Evolutionary conservation across 2,329 filamentous ascomycete species (phyloP).

Genomic region (Chalaropsis ovoidea): DNA sequence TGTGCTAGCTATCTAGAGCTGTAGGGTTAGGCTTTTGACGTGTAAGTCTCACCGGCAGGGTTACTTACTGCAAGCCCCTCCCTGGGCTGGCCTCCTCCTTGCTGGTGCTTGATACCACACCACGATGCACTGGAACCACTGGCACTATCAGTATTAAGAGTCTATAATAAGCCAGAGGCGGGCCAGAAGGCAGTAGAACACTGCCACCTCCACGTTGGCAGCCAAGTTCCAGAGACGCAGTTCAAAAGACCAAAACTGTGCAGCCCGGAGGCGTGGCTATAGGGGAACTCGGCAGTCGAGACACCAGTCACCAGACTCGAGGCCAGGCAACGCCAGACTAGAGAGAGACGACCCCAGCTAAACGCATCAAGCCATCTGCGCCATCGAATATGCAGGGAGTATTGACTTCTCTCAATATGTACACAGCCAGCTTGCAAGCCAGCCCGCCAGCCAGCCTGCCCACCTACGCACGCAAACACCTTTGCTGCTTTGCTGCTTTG

Average conservation of each 20-base stretch:
- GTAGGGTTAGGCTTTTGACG: background rate
- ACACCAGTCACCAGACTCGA: background rate
- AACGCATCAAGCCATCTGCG: no score
- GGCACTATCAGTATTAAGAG: background rate
- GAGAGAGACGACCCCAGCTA: no score
- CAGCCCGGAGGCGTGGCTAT: background rate
- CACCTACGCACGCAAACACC: no score
- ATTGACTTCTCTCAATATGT: background rate
- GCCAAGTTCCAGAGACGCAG: background rate
- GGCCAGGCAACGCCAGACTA: no score
- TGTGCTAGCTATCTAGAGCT: no score
- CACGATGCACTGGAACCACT: background rate
- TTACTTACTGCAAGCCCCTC: background rate
- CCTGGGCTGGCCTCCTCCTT: background rate
- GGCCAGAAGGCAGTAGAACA: background rate
- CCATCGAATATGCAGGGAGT: background rate
- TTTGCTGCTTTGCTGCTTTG: background rate
- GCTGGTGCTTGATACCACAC: background rate
- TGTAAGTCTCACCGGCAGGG: background rate
- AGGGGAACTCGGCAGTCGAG: background rate
- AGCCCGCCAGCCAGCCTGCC: background rate
- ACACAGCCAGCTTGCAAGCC: background rate
- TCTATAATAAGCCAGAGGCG: no score
- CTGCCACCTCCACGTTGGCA: background rate
- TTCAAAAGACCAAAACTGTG: constrained; percentile 1